Conservation (phyloP, 2,329 filamentous ascomycete species). For the Fusarium brevicatenulatum region DNA sequence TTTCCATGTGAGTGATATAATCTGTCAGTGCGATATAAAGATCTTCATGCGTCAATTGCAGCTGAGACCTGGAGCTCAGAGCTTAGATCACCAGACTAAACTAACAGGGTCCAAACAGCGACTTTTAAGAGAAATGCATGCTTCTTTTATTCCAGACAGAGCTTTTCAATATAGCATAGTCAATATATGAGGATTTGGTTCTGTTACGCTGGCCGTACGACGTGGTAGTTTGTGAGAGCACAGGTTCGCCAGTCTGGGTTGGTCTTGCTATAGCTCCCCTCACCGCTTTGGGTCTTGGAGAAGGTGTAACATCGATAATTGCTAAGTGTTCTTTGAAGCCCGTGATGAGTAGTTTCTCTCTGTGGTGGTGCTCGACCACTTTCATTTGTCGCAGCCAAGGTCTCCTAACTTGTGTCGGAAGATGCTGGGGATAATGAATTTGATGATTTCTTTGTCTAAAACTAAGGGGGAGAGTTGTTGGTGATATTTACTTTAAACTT, state of each 20-base stretch:
- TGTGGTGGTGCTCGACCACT: no score
- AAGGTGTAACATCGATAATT: no score
- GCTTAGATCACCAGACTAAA: neutral
- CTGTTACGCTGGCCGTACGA: neutral
- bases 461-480: fast-evolving
- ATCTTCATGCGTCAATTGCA: neutral
- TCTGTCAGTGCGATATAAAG: neutral
- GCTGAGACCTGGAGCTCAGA: neutral
- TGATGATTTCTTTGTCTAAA: fast-evolving
- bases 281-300: neutral
- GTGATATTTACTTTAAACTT: fast-evolving
- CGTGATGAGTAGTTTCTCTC: no score
- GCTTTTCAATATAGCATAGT: neutral
- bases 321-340: no score
- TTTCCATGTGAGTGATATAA: fast-evolving
- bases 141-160: fast-evolving
- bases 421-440: fast-evolving
- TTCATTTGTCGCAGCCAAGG: no score
- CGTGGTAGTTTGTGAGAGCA: no score
- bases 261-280: neutral
- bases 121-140: fast-evolving
- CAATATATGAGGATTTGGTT: neutral
- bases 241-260: no score
- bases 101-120: fast-evolving
- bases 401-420: no score